Conservation (phyloP, 1,284 basidiomycete genomes). For the Peniophora sp. region DNA sequence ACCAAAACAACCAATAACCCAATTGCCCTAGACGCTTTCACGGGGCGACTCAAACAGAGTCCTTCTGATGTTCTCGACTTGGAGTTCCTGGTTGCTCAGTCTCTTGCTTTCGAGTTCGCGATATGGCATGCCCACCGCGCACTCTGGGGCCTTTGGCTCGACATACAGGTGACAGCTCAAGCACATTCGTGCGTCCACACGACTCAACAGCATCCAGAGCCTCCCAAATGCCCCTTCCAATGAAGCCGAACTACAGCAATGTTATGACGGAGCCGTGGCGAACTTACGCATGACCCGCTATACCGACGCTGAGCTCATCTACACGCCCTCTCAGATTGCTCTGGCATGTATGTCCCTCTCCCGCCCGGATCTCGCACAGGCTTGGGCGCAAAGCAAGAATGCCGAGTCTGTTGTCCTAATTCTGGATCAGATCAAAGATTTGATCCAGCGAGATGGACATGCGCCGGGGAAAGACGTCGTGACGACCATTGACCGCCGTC, state of each 20-base stretch:
- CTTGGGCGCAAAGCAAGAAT: constrained; percentile 57
- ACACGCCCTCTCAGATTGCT: constrained; percentile 89
- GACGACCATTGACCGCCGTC: constrained; percentile 77
- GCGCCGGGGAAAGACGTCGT: constrained; percentile 76
- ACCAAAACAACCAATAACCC: constrained; percentile 96
- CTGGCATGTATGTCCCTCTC: constrained; percentile 74
- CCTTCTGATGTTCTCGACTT: constrained; percentile 83
- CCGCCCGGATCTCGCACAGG: constrained; percentile 49
- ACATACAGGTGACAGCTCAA: constrained; percentile 65
- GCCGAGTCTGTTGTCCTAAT: constrained; percentile 24
- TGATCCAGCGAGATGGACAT: constrained; percentile 53
- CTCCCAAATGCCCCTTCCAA: constrained; percentile 39
- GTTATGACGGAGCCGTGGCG: constrained; percentile 53
- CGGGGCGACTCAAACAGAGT: constrained; percentile 69
- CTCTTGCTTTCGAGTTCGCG: constrained; percentile 87
- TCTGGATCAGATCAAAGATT: constrained; percentile 44
- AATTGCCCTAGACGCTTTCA: constrained; percentile 81
- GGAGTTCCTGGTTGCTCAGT: constrained; percentile 94
- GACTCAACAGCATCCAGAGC: constrained; percentile 5
- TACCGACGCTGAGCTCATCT: constrained; percentile 90
- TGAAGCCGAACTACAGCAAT: constrained; percentile 30
- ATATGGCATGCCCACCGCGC: constrained; percentile 88
- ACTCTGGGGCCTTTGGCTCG: constrained; percentile 85
- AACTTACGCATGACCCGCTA: constrained; percentile 70
- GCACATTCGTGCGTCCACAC: constrained; percentile 6